Base-by-base conservation (phyloP, 2,329 filamentous ascomycete genomes). In the Alternaria consortialis region DNA sequence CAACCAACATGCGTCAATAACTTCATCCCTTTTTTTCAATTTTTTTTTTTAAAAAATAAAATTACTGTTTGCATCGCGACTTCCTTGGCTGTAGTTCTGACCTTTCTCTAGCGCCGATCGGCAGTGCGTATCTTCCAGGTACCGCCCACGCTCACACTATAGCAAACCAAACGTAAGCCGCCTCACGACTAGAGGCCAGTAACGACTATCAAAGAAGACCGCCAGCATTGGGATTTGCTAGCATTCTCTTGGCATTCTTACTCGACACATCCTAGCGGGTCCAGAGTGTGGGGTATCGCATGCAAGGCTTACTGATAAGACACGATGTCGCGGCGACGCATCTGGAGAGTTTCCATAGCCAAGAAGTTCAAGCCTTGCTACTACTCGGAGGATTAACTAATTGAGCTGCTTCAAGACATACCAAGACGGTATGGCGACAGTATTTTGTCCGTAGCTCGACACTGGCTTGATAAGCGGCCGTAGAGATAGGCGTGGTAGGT, bases 291-390 rank as follows among this genome's bases (percentile, higher is more conserved):
- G 59, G 53, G 53, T 53, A 52, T 63, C 29, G 50, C 25, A 40
- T 55, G 57, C 44, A 56, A 54, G 52, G 47, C 47, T 52, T 36
- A 58, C 63, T 63, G 60, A 65, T 65, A 65, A 65, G 56, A 42
- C 53, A 32, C 29, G 40, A 27, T 31, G 29, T 52, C 43, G 56
- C 40, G 37, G 40, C 15, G 40, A 36, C 43, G 6, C 7, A 32
- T 25, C 37, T 32, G 37, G 37, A 31, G 37, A 48, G 32, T 25
- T 27, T 37, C 51, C 46, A 57, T 17, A 53, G 58, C 44, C 48
- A 50, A 57, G 53, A 29, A 51, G 15, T 29, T 44, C 27, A 20
- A 31, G 39, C 40, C 40, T 60, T 27, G 29, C 48, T 20, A 27
- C 25, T 25, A 51, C 55, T 63, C 39, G 47, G 13, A 43, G 37